Percentiles rank a stretch among this genome's conserved stretches.
phyloP scores from a whole-genome alignment of 2,329 filamentous ascomycete species.

The Ophiostoma sp. region DNA sequence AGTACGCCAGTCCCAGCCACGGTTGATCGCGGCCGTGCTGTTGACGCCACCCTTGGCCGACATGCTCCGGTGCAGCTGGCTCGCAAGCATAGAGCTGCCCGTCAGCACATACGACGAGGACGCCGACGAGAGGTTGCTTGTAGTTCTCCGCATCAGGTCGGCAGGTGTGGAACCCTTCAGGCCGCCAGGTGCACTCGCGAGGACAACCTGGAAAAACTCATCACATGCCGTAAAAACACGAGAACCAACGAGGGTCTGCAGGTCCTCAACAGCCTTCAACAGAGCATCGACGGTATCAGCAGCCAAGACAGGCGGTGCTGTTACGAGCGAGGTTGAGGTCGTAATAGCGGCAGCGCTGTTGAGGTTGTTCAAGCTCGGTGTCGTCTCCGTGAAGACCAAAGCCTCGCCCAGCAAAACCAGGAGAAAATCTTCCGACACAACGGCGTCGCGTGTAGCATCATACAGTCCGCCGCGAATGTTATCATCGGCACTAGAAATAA shows the following conservation, averaged over 20 bases:
- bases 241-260: constrained; percentile 64
- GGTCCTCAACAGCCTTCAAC: constrained; percentile 72
- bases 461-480: constrained; percentile 88
- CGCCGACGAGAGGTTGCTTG: constrained; percentile 27
- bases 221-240: constrained; percentile 69
- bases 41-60: constrained; percentile 44
- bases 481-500: constrained; percentile 79
- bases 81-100: constrained; percentile 65
- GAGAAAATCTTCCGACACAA: constrained; percentile 83
- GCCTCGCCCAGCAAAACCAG: constrained; percentile 79
- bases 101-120: constrained; percentile 62
- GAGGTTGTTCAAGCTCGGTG: constrained; percentile 15
- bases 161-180: constrained; percentile 57
- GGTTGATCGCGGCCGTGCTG: constrained; percentile 31
- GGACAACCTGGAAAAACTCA: constrained; percentile 69
- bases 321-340: constrained; percentile 10
- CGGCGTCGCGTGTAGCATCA: constrained; percentile 71
- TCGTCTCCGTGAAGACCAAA: constrained; percentile 62
- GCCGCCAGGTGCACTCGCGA: constrained; percentile 58
- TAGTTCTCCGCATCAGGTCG: constrained; percentile 57
- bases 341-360: neutral
- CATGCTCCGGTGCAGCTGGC: constrained; percentile 56
- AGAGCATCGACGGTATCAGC: constrained; percentile 68
- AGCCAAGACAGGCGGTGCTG: constrained; percentile 42
- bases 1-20: constrained; percentile 54